phyloP scores from a whole-genome alignment of 306 rosid genomes.

The Lathyrus sativus region DNA sequence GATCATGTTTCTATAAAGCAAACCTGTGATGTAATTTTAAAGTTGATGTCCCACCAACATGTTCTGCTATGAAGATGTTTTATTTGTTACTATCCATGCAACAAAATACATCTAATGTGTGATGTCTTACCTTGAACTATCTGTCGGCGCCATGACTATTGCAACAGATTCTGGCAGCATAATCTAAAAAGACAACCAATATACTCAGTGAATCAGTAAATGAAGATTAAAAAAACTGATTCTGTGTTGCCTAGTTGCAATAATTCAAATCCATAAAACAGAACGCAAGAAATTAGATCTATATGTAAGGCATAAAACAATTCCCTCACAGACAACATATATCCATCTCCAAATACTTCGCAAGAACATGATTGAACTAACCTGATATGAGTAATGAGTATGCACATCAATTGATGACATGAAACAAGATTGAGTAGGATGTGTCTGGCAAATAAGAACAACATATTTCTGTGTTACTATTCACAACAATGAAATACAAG shows the following conservation, averaged over 20 bases:
- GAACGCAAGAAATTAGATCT: slow-evolving; percentile 13
- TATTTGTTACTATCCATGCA: background rate
- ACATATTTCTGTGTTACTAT: slow-evolving; percentile 28
- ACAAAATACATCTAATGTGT: slow-evolving; percentile 25
- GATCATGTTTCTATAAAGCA: slow-evolving; percentile 1
- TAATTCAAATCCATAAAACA: slow-evolving; percentile 12
- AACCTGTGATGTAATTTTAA: slow-evolving; percentile 11
- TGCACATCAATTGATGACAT: slow-evolving; percentile 97
- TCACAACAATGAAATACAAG: slow-evolving; percentile 7
- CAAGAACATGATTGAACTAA: slow-evolving; percentile 35
- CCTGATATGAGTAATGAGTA: slow-evolving; percentile 99
- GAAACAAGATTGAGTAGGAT: slow-evolving; percentile 99
- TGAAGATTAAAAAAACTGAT: slow-evolving; percentile 6
- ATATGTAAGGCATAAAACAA: slow-evolving; percentile 9
- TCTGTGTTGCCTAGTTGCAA: background rate
- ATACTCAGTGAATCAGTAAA: background rate
- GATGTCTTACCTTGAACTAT: slow-evolving; percentile 68
- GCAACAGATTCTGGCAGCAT: slow-evolving; percentile 99
- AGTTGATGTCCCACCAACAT: slow-evolving; percentile 8
- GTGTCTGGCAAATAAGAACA: slow-evolving; percentile 68
- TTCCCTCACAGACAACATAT: background rate
- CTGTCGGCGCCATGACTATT: slow-evolving; percentile 95
- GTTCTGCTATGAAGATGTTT: slow-evolving; percentile 3
- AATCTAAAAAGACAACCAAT: slow-evolving; percentile 50
- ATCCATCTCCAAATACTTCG: background rate